Evolutionary conservation across 2,329 filamentous ascomycete genomes (phyloP).

Genomic region (Xylaria sp.): DNA sequence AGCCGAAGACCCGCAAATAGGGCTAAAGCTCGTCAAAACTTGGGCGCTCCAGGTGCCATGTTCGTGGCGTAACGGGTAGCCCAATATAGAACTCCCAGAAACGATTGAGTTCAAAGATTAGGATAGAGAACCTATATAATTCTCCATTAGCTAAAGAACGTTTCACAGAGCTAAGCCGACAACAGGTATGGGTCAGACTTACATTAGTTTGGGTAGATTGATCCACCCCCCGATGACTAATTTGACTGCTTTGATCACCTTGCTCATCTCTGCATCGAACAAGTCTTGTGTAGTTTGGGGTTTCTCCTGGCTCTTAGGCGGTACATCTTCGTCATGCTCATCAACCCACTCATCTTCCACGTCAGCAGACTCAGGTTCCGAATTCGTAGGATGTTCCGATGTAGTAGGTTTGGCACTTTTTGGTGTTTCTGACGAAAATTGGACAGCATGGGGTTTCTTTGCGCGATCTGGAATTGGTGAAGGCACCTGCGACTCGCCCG

Average conservation of each 20-base stretch:
- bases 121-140: conserved; percentile 54
- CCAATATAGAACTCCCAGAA: conserved; percentile 64
- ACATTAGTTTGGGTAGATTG: conserved; percentile 74
- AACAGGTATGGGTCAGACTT: conserved; percentile 57
- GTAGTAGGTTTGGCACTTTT: conserved; percentile 35
- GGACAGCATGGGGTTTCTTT: conserved; percentile 58
- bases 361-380: conserved; percentile 26
- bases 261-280: conserved; percentile 70
- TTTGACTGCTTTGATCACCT: conserved; percentile 70
- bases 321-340: conserved; percentile 52
- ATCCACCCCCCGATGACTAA: conserved; percentile 78
- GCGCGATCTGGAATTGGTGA: conserved; percentile 52
- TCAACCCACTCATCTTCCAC: conserved; percentile 54
- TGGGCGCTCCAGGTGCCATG: conserved; percentile 59
- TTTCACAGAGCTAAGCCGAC: background rate
- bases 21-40: conserved; percentile 60
- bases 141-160: background rate
- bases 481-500: conserved; percentile 38
- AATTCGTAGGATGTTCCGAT: conserved; percentile 35
- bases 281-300: conserved; percentile 62
- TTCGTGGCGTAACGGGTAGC: conserved; percentile 60
- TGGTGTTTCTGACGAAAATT: conserved; percentile 39
- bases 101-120: conserved; percentile 57
- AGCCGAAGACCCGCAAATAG: conserved; percentile 3
- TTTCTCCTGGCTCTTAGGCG: conserved; percentile 47